phyloP scores from a whole-genome alignment of 345 rosid genomes.

The Microthlaspi erraticum region DNA sequence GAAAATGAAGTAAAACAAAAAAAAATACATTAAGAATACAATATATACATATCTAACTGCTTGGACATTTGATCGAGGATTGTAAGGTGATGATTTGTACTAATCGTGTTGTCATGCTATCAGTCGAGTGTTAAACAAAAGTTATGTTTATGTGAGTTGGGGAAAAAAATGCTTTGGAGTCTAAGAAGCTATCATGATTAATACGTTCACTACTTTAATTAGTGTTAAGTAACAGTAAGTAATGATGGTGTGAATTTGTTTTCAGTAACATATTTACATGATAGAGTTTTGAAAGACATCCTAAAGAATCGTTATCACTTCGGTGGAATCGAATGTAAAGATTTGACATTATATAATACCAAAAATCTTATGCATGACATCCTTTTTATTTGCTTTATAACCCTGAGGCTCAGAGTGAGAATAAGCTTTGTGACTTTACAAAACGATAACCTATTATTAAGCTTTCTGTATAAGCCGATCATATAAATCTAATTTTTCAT shows the following conservation, averaged over 20 bases:
- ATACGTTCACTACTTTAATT: not conserved
- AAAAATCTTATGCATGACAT: not conserved
- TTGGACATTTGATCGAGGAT: not conserved
- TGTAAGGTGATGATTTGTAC: too few species aligned
- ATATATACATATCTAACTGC: not conserved
- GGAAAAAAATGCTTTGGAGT: not conserved
- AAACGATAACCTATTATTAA: conserved; percentile 23
- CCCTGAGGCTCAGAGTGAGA: conserved; percentile 35
- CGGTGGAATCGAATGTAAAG: conserved; percentile 34
- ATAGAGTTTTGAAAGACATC: conserved; percentile 20
- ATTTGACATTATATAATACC: conserved; percentile 27
- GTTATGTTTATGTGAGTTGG: not conserved
- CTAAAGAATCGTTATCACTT: conserved; percentile 22
- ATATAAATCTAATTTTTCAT: conserved; percentile 11
- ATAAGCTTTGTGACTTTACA: conserved; percentile 33
- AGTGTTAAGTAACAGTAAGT: conserved; percentile 28
- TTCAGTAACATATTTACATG: not conserved
- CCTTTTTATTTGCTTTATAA: conserved; percentile 22
- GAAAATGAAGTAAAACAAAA: not conserved
- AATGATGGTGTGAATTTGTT: conserved; percentile 5
- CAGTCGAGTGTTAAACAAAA: too few species aligned
- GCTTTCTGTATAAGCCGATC: conserved; percentile 22
- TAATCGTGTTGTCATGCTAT: not conserved
- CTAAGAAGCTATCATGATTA: conserved; percentile 1
- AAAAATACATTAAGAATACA: too few species aligned